Evolutionary conservation across 345 rosid genomes (phyloP).

Genomic region (Pseudoturritis turrita): DNA sequence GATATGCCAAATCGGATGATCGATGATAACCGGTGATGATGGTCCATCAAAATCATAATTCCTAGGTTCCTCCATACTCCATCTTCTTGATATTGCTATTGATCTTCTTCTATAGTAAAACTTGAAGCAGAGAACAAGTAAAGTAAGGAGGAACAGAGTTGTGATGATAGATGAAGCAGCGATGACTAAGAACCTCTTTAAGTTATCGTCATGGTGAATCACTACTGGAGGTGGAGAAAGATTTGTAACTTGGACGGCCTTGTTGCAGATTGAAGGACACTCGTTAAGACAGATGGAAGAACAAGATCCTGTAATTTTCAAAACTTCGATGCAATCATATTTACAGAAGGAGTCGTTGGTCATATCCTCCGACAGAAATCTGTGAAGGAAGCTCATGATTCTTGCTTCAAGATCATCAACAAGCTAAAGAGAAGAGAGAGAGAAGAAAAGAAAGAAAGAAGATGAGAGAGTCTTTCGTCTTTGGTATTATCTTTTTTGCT

Average conservation of each 20-base stretch:
- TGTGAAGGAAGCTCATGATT: conserved; percentile 26
- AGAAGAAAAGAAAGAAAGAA: not conserved
- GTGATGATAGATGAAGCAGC: conserved; percentile 27
- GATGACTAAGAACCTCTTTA: conserved; percentile 26
- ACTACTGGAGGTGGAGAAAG: conserved; percentile 8
- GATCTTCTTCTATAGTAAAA: conserved; percentile 20
- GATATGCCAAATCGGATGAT: conserved; percentile 73
- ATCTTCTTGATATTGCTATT: conserved; percentile 22
- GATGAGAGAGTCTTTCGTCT: conserved; percentile 13
- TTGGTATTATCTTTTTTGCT: conserved; percentile 22
- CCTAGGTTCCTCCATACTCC: conserved; percentile 30
- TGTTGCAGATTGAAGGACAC: conserved; percentile 35
- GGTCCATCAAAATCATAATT: conserved; percentile 34
- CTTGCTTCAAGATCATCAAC: conserved; percentile 31
- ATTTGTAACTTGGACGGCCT: not conserved
- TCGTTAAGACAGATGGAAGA: not conserved
- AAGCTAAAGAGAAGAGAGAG: not conserved
- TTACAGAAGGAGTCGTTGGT: not conserved
- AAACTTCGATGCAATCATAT: not conserved
- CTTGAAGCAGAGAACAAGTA: conserved; percentile 30
- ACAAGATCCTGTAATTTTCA: not conserved
- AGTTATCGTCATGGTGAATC: not conserved
- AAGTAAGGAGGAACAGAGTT: conserved; percentile 30
- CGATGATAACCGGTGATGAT: conserved; percentile 34
- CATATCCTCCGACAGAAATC: conserved; percentile 6